Conservation (phyloP, 805 yeast genomes). For the Candida ulmi region DNA sequence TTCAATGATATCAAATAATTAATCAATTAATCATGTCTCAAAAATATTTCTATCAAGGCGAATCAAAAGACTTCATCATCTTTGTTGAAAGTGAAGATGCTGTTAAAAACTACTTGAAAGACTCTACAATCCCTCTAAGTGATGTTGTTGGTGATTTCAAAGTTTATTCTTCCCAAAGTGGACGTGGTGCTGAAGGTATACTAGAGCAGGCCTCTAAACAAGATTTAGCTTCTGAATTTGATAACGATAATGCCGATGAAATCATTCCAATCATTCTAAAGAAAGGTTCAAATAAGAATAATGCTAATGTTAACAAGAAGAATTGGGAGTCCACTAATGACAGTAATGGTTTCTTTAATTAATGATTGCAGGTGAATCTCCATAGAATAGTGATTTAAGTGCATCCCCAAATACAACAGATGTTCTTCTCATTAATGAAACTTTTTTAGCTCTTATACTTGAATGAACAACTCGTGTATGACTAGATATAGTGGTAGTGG, state of each 20-base stretch:
- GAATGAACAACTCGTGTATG: no score
- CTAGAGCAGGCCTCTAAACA: slow-evolving; percentile 65
- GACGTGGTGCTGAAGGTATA: slow-evolving; percentile 66
- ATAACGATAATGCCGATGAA: slow-evolving; percentile 47
- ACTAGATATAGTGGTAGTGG: no score
- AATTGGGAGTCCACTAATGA: slow-evolving; percentile 41
- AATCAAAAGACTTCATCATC: slow-evolving; percentile 55
- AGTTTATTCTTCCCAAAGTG: slow-evolving; percentile 54
- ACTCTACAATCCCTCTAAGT: slow-evolving; percentile 49
- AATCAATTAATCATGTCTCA: slow-evolving; percentile 16
- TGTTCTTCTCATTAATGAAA: slow-evolving; percentile 18
- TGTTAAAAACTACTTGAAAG: slow-evolving; percentile 41
- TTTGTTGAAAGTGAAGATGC: slow-evolving; percentile 53
- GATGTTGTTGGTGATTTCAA: slow-evolving; percentile 60
- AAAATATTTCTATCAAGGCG: slow-evolving; percentile 63
- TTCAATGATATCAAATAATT: not conserved
- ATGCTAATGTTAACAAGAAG: slow-evolving; percentile 23
- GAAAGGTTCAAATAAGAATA: slow-evolving; percentile 51
- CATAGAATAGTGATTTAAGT: slow-evolving; percentile 13
- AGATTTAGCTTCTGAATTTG: slow-evolving; percentile 66
- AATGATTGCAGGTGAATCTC: not conserved
- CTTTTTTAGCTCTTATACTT: no score
- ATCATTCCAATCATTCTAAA: slow-evolving; percentile 53
- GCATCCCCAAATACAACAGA: slow-evolving; percentile 19
- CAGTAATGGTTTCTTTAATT: slow-evolving; percentile 21